Evolutionary conservation across 768 basidiomycete genomes (phyloP).

Genomic region (Hericium rajendrae): DNA sequence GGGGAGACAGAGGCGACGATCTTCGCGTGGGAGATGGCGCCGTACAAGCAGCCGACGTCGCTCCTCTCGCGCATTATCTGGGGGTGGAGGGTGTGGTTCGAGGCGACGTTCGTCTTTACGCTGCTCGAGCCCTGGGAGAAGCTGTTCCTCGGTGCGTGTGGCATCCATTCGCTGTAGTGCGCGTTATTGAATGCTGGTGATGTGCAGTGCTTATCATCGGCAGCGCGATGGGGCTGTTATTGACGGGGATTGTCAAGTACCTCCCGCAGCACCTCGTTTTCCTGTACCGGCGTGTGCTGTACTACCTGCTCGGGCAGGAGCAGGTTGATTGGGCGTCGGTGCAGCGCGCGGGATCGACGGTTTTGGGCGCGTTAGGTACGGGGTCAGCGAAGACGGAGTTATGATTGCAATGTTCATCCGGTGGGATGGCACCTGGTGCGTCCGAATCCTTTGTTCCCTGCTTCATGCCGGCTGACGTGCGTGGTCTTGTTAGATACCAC

Average conservation of each 20-base stretch:
- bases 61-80: conserved; percentile 26
- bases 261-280: conserved; percentile 45
- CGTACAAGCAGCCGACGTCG: conserved; percentile 16
- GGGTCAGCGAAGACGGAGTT: background rate
- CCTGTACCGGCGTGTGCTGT: conserved; percentile 41
- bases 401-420: background rate
- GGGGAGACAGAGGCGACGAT: background rate
- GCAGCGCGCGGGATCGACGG: background rate
- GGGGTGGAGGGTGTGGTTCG: conserved; percentile 44
- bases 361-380: background rate
- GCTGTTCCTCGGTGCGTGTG: conserved; percentile 40
- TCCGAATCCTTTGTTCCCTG: too few species aligned
- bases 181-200: background rate
- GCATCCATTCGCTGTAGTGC: background rate
- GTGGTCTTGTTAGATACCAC: too few species aligned
- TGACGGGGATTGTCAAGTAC: conserved; percentile 40
- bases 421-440: too few species aligned
- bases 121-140: conserved; percentile 67
- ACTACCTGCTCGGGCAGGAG: conserved; percentile 53
- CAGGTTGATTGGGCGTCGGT: background rate
- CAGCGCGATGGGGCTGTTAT: conserved; percentile 32
- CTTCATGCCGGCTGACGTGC: too few species aligned
- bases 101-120: conserved; percentile 50
- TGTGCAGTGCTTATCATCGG: conserved; percentile 31
- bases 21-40: conserved; percentile 15